Conservation (phyloP, 2,329 filamentous ascomycete genomes). For the Berkeleyomyces rouxiae region DNA sequence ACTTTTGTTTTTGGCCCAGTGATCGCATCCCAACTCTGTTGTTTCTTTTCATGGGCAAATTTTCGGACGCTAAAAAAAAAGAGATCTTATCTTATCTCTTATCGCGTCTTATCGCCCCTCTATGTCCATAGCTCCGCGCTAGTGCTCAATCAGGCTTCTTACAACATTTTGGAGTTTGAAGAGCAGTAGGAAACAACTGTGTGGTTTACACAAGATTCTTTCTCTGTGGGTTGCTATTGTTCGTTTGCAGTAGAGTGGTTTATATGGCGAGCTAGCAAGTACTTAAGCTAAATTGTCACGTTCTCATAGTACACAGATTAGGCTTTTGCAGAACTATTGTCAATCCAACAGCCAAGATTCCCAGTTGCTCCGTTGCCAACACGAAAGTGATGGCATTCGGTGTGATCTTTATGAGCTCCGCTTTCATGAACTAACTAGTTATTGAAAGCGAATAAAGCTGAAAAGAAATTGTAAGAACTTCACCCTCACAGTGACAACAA, state of each 20-base stretch:
- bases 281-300: background rate
- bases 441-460: background rate
- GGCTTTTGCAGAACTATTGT: too few relatives aligned
- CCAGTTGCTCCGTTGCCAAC: background rate
- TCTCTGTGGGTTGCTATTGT: background rate
- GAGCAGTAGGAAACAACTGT: background rate
- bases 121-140: background rate
- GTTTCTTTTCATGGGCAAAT: slow-evolving; percentile 4
- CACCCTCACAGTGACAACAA: too few relatives aligned
- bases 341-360: background rate
- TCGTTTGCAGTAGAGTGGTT: background rate
- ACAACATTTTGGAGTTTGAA: background rate
- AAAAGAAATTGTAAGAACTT: too few relatives aligned
- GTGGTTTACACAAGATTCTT: background rate
- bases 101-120: slow-evolving; percentile 17
- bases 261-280: too few relatives aligned
- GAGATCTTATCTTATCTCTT: slow-evolving; percentile 15
- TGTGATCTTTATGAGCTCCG: too few relatives aligned
- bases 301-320: too few relatives aligned
- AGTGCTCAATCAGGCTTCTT: slow-evolving; percentile 4
- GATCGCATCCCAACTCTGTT: background rate
- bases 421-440: background rate
- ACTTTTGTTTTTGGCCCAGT: background rate
- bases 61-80: background rate
- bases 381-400: background rate